A percentile compares a stretch with the other conserved stretches of the same genome.
phyloP scores from a whole-genome alignment of 768 basidiomycete genomes.

The Strobilomyces dryophilus region DNA sequence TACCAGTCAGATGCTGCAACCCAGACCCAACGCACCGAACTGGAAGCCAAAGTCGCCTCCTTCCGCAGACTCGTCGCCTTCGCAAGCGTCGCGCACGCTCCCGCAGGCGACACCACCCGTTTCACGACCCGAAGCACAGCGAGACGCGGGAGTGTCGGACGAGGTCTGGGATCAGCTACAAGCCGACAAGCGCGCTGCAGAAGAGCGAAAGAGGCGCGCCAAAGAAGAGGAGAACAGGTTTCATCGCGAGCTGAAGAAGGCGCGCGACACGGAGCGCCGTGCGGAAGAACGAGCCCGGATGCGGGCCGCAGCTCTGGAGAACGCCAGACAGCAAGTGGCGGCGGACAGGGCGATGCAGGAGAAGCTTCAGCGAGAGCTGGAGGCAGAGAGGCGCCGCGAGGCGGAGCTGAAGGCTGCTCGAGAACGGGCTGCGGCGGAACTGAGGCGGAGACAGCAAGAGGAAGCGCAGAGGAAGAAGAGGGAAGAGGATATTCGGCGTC shows the following conservation, averaged over 20 bases:
- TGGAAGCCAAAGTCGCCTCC: not conserved
- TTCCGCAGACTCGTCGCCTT: not conserved
- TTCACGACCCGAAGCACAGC: conserved; percentile 8
- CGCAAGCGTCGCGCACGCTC: not conserved
- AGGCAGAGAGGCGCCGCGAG: conserved; percentile 22
- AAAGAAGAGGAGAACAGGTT: conserved; percentile 16
- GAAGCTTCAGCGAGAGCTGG: conserved; percentile 24
- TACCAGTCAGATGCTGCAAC: conserved; percentile 2
- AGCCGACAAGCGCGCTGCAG: conserved; percentile 28
- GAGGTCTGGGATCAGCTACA: conserved; percentile 49
- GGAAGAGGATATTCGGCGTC: conserved; percentile 35
- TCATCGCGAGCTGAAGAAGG: conserved; percentile 15
- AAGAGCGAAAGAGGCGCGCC: conserved; percentile 15
- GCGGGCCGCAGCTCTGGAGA: conserved; percentile 19
- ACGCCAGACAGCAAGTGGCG: conserved; percentile 14
- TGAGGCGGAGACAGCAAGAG: conserved; percentile 31
- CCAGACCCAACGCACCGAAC: not conserved
- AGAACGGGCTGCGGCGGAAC: conserved; percentile 20
- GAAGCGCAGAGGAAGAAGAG: conserved; percentile 31
- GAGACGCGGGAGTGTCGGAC: conserved; percentile 54
- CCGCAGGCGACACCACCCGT: not conserved
- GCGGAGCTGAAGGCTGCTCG: conserved; percentile 19
- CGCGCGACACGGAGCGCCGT: conserved; percentile 16
- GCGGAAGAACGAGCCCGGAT: conserved; percentile 22
- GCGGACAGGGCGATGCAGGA: conserved; percentile 19